These are phyloP conservation scores for Candida glaebosa DNA, from an alignment of 805 yeast genomes.

Conservation along the genomic window DNA sequence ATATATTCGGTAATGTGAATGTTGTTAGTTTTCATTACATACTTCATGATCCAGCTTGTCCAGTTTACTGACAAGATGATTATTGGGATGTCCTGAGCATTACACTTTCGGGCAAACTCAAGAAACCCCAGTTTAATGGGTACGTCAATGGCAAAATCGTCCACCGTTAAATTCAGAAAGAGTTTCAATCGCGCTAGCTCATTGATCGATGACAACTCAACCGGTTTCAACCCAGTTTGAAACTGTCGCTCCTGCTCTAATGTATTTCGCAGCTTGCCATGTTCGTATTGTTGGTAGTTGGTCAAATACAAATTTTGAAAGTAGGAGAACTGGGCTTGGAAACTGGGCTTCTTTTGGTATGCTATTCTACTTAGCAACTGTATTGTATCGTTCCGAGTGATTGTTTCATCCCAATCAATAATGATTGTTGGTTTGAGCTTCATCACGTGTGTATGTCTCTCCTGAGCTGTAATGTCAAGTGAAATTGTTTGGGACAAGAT, in stretches of 20 bases:
- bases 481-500: background rate
- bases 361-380: conserved; percentile 48
- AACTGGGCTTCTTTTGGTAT: conserved; percentile 33
- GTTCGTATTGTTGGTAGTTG: conserved; percentile 29
- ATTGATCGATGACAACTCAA: conserved; percentile 48
- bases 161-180: conserved; percentile 39
- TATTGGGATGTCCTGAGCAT: conserved; percentile 27
- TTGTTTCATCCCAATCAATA: conserved; percentile 68
- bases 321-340: conserved; percentile 36
- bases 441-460: background rate
- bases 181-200: conserved; percentile 35
- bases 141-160: conserved; percentile 29
- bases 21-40: conserved; percentile 21
- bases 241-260: conserved; percentile 41
- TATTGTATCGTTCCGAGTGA: conserved; percentile 55
- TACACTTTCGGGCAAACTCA: conserved; percentile 25
- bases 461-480: background rate
- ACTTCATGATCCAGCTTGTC: conserved; percentile 48
- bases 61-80: conserved; percentile 59
- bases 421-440: conserved; percentile 23
- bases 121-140: conserved; percentile 38
- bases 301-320: conserved; percentile 41
- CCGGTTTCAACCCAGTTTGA: conserved; percentile 41
- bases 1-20: conserved; percentile 14
- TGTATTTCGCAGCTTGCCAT: conserved; percentile 17